phyloP scores from a whole-genome alignment of 305 asterid species.

The Ilex paraguariensis region DNA sequence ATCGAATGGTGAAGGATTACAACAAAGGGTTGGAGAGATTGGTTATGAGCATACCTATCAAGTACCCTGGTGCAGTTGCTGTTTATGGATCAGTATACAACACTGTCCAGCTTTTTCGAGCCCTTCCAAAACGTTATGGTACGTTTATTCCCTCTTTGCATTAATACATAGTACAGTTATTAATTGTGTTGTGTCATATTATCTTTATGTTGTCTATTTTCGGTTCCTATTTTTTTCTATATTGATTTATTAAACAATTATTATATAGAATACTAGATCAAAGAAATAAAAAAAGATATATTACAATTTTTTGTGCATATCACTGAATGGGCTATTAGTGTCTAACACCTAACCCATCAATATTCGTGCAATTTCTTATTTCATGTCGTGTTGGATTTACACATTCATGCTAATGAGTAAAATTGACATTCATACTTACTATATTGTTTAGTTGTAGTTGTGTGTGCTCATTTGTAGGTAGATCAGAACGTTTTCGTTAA shows the following conservation, averaged over 20 bases:
- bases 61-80: conserved; percentile 35
- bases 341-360: too few species aligned
- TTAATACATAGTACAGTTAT: too few species aligned
- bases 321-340: too few species aligned
- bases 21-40: conserved; percentile 46
- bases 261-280: not conserved
- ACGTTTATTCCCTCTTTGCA: conserved; percentile 3
- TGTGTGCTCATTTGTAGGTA: too few species aligned
- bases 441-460: too few species aligned
- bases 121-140: conserved; percentile 48
- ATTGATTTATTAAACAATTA: not conserved
- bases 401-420: too few species aligned
- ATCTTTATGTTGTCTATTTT: too few species aligned
- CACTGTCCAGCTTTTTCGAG: conserved; percentile 37
- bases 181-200: too few species aligned
- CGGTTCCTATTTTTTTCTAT: not conserved
- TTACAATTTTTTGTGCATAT: not conserved
- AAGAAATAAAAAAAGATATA: not conserved
- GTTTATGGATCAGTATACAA: conserved; percentile 56
- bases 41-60: conserved; percentile 27
- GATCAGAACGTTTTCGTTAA: too few species aligned
- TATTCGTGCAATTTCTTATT: too few species aligned
- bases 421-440: too few species aligned
- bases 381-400: too few species aligned
- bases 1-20: conserved; percentile 55